Evolutionary conservation across 2,329 filamentous ascomycete genomes (phyloP).

Genomic region (Nothopassalora personata): DNA sequence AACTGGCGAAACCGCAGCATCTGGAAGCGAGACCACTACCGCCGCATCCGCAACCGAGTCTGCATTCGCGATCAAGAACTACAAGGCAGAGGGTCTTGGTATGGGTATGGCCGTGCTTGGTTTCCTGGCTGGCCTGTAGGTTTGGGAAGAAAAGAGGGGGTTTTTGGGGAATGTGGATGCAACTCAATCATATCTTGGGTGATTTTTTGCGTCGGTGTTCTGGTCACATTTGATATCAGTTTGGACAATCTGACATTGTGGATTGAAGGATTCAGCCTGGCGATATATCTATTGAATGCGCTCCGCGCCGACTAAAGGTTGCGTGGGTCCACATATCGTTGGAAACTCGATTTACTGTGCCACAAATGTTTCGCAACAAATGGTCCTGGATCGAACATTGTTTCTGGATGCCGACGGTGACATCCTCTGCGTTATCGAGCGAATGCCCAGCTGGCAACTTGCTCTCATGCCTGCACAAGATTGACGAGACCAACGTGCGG

Average conservation of each 20-base stretch:
- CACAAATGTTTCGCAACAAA: neutral
- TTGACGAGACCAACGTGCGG: neutral
- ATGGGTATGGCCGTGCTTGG: slow-evolving; percentile 4
- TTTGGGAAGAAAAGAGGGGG: neutral
- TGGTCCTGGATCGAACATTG: too few species aligned
- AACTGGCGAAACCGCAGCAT: neutral
- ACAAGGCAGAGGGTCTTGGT: slow-evolving; percentile 4
- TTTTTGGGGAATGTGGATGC: neutral
- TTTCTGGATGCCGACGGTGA: too few species aligned
- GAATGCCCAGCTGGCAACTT: neutral
- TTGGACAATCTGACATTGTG: neutral
- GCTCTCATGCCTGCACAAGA: neutral
- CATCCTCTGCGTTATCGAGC: neutral
- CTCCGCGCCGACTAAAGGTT: neutral
- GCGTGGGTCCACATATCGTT: neutral
- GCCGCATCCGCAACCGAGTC: neutral
- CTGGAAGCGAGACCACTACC: neutral
- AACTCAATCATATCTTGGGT: neutral
- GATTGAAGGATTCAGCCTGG: neutral
- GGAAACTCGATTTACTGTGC: neutral
- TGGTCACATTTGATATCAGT: neutral
- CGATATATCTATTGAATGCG: neutral
- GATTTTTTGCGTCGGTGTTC: neutral
- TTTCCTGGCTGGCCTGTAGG: slow-evolving; percentile 5
- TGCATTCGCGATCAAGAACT: slow-evolving; percentile 1